These are phyloP conservation scores for Ceratocystis albifundus DNA, from an alignment of 2,329 filamentous ascomycete genomes.

Conservation along the genomic window DNA sequence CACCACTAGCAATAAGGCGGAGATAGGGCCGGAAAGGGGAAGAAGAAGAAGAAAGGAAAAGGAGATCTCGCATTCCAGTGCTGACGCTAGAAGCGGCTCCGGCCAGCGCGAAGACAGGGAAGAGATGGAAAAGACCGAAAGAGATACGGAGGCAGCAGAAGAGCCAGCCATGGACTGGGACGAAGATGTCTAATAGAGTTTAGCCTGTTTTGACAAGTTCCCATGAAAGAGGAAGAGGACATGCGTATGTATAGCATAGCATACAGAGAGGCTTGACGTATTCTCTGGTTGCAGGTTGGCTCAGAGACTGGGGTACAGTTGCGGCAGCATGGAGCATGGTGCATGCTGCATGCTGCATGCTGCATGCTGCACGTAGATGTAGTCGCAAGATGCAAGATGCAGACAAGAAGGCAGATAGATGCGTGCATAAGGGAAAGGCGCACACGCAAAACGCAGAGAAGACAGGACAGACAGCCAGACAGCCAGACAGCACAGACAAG, in stretches of 20 bases:
- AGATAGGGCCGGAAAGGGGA: neutral
- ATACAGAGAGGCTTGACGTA: neutral
- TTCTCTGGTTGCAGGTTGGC: neutral
- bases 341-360: neutral
- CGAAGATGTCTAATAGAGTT: neutral
- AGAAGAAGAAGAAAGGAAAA: neutral
- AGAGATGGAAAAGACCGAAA: constrained; percentile 6
- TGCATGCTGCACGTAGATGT: neutral
- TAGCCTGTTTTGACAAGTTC: constrained; percentile 6
- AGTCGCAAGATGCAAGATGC: constrained; percentile 1
- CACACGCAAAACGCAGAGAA: neutral
- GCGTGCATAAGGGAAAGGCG: neutral
- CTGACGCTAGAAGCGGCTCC: too few species aligned
- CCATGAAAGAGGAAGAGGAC: neutral
- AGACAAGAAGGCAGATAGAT: neutral
- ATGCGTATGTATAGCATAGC: neutral
- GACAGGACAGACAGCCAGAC: neutral
- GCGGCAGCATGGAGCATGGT: neutral
- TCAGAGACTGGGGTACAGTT: neutral
- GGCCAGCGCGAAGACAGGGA: neutral
- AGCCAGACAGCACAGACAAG: neutral
- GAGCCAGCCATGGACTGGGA: neutral
- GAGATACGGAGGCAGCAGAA: neutral
- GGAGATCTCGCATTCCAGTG: neutral
- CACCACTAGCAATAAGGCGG: neutral